Base-by-base conservation (phyloP, 148 eudicot species). In the Chenopodium berlandieri region DNA sequence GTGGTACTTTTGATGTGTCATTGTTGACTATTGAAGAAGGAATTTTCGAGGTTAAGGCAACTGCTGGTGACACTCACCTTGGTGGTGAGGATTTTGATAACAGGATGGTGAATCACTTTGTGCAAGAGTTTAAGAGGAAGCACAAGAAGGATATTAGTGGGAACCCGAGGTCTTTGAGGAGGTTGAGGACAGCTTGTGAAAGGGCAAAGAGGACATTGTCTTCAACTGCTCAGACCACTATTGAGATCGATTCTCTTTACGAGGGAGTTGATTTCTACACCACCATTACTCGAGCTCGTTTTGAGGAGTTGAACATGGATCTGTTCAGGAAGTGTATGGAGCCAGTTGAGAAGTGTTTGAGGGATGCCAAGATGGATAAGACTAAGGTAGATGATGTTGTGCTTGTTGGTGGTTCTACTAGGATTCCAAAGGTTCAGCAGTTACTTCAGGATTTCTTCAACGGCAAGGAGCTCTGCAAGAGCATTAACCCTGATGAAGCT, bases 301-400 rank as follows among this genome's bases (percentile, higher is more conserved):
- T 89, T 50, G 89, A 87, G 86, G 91, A 89, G 66, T 52, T 89
- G 40, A 89, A 89, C 85, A 89, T 89, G 86, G 87, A 87, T 60
- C 74, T 89, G 76, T 89, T 89, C 80, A 89, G 91, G 79, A 89
- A 89, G 87, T 89, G 91, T 86, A 88, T 90, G 92, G 89, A 90
- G 84, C 92, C 90, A 2, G 90, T 88, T 3, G 90, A 85, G 86
- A 90, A 88, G 78, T 90, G 92, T 62, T 78, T 89, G 74, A 86
- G 90, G 82, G 90, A 88, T 81, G 90, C 90, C 1, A 88, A 88
- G 83, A 86, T 88, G 84, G 90, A 89, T 27, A 89, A 89, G 83
- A 84, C 66, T 63, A 72, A 27, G 47, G 87, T 89, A 16, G 81
- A 89, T 80, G 91, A 89, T 84, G 91, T 89, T 30, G 91, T 89